Evolutionary conservation across 805 yeast species (phyloP).

Genomic region (Pichia heedii): DNA sequence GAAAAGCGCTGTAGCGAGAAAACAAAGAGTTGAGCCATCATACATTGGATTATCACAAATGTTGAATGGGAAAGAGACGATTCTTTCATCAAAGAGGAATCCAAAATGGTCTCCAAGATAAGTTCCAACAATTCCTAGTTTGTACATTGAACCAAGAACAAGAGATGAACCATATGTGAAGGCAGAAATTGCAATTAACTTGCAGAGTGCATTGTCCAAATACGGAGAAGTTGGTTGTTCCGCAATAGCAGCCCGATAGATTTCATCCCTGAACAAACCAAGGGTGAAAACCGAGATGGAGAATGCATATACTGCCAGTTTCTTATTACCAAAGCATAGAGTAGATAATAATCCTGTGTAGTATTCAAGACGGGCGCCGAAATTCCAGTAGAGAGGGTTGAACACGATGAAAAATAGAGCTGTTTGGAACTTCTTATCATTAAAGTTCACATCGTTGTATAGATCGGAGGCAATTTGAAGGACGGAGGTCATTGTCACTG

Average conservation of each 20-base stretch:
- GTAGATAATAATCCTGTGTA: slow-evolving; percentile 69
- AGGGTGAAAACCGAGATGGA: slow-evolving; percentile 78
- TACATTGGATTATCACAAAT: slow-evolving; percentile 94
- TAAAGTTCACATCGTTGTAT: slow-evolving; percentile 18
- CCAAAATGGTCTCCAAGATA: slow-evolving; percentile 97
- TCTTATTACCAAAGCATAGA: slow-evolving; percentile 54
- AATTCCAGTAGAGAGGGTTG: slow-evolving; percentile 95
- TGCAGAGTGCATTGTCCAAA: slow-evolving; percentile 32
- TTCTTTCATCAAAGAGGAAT: slow-evolving; percentile 82
- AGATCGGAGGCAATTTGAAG: slow-evolving; percentile 12
- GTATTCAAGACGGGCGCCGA: slow-evolving; percentile 82
- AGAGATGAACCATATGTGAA: slow-evolving; percentile 71
- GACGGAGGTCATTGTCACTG: no score
- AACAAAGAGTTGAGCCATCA: slow-evolving; percentile 81
- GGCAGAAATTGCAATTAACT: slow-evolving; percentile 38
- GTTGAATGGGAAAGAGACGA: slow-evolving; percentile 89
- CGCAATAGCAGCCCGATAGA: slow-evolving; percentile 60
- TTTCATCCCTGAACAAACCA: slow-evolving; percentile 74
- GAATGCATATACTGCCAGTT: slow-evolving; percentile 73
- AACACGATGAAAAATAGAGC: slow-evolving; percentile 67
- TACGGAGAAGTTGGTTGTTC: slow-evolving; percentile 61
- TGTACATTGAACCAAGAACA: slow-evolving; percentile 81
- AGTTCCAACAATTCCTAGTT: slow-evolving; percentile 91
- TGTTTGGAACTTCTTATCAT: slow-evolving; percentile 19
- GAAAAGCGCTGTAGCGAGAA: slow-evolving; percentile 84